A percentile compares a stretch with the other conserved stretches of the same genome.
Evolutionary conservation across 2,329 filamentous ascomycete species (phyloP).

Genomic region (Ophiostoma tasmaniense): DNA sequence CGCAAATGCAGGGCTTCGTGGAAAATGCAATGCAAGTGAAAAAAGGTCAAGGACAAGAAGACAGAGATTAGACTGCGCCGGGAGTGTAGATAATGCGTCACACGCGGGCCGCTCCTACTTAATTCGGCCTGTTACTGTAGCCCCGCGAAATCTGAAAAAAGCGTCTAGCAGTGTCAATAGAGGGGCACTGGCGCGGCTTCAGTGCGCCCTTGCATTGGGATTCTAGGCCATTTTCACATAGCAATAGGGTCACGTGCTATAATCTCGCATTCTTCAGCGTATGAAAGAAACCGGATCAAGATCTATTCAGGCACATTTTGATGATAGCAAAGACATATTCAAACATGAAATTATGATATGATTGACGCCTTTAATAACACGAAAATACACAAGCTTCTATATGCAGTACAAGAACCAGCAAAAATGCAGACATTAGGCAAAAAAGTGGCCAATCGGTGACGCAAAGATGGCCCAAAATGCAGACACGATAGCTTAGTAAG

Average conservation of each 20-base stretch:
- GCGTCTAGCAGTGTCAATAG: constrained; percentile 1
- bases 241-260: not conserved
- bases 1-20: not conserved
- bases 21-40: not conserved
- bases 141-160: constrained; percentile 17
- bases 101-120: constrained; percentile 12
- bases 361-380: not conserved
- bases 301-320: not conserved
- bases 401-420: not conserved
- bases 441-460: too few relatives aligned
- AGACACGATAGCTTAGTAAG: not conserved
- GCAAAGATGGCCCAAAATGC: not conserved
- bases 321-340: not conserved
- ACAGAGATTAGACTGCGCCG: not conserved
- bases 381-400: not conserved
- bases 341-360: not conserved
- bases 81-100: constrained; percentile 1
- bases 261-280: not conserved
- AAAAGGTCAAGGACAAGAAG: not conserved
- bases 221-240: not conserved
- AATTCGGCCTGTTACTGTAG: constrained; percentile 3
- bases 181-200: constrained; percentile 11
- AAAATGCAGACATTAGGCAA: not conserved
- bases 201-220: not conserved
- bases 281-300: not conserved